Conservation (phyloP, 371 early-diverging fungal species). For the Mucor ambiguus region DNA sequence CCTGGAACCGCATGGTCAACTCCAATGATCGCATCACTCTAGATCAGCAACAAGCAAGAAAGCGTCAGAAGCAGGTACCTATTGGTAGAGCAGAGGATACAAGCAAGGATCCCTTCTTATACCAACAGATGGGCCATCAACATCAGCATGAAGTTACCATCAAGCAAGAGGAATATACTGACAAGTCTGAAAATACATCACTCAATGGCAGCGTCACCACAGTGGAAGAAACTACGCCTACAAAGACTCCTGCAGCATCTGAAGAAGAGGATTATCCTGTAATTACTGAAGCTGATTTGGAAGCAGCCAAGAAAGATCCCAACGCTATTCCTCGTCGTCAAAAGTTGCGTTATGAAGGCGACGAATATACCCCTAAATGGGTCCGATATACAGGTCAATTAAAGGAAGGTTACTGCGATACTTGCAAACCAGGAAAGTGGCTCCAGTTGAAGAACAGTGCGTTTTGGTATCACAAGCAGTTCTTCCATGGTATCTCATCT, state of each 20-base stretch:
- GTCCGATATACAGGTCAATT: conserved; percentile 78
- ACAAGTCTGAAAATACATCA: not conserved
- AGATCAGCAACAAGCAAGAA: not conserved
- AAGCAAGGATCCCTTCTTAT: not conserved
- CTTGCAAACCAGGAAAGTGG: conserved; percentile 87
- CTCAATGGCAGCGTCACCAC: not conserved
- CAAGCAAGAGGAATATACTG: not conserved
- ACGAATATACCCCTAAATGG: conserved; percentile 89
- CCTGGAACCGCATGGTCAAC: conserved; percentile 21
- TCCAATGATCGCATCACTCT: not conserved
- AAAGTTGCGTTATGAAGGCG: conserved; percentile 69
- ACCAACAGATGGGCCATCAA: not conserved
- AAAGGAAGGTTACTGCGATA: conserved; percentile 89
- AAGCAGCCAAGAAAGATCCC: conserved; percentile 35
- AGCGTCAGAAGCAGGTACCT: not conserved
- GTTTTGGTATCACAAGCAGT: conserved; percentile 95
- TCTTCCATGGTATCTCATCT: conserved; percentile 88
- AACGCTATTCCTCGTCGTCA: conserved; percentile 61
- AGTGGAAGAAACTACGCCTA: conserved; percentile 9
- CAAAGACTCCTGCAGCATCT: not conserved
- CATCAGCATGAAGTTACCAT: not conserved
- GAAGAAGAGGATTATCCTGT: conserved; percentile 28
- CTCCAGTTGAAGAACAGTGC: conserved; percentile 92
- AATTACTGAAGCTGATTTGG: conserved; percentile 37
- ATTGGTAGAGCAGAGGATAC: not conserved